phyloP scores from a whole-genome alignment of 2,329 filamentous ascomycete genomes.

The Rhynchosporium secalis region DNA sequence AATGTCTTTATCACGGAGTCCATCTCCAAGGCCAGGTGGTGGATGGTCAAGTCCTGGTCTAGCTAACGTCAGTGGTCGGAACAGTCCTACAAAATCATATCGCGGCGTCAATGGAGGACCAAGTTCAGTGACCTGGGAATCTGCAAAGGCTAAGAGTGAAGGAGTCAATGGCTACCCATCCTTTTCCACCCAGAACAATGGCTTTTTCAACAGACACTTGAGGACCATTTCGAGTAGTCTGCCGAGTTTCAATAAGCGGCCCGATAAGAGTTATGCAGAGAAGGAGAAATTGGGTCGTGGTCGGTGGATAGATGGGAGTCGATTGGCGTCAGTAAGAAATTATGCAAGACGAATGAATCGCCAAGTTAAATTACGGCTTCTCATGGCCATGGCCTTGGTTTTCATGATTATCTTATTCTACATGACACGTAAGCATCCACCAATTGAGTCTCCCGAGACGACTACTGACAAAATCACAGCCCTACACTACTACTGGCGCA shows the following conservation, averaged over 20 bases:
- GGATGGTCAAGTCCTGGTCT: constrained; percentile 86
- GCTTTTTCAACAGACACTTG: constrained; percentile 85
- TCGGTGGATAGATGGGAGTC: constrained; percentile 53
- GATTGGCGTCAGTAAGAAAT: constrained; percentile 50
- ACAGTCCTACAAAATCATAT: constrained; percentile 58
- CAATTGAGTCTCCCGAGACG: neutral
- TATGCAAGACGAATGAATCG: constrained; percentile 57
- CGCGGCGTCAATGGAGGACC: constrained; percentile 54
- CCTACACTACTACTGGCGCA: constrained; percentile 62
- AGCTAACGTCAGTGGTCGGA: constrained; percentile 59
- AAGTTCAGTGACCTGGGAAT: constrained; percentile 73
- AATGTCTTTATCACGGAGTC: constrained; percentile 87
- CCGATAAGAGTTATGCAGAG: constrained; percentile 58
- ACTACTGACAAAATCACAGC: constrained; percentile 34
- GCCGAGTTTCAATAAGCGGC: constrained; percentile 64
- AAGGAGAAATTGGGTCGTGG: constrained; percentile 74
- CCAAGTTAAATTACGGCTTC: constrained; percentile 63
- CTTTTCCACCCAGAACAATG: constrained; percentile 77
- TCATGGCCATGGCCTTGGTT: constrained; percentile 60
- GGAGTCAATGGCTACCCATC: constrained; percentile 74
- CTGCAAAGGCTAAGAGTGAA: constrained; percentile 74
- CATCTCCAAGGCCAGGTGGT: constrained; percentile 79
- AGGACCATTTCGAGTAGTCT: constrained; percentile 77
- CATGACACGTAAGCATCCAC: constrained; percentile 64
- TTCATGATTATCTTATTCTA: constrained; percentile 67